Evolutionary conservation across 1,139 yeast species (phyloP), one percentile per base, ranked within the genome.

Genomic region (Barnettozyma hawaiiensis): DNA sequence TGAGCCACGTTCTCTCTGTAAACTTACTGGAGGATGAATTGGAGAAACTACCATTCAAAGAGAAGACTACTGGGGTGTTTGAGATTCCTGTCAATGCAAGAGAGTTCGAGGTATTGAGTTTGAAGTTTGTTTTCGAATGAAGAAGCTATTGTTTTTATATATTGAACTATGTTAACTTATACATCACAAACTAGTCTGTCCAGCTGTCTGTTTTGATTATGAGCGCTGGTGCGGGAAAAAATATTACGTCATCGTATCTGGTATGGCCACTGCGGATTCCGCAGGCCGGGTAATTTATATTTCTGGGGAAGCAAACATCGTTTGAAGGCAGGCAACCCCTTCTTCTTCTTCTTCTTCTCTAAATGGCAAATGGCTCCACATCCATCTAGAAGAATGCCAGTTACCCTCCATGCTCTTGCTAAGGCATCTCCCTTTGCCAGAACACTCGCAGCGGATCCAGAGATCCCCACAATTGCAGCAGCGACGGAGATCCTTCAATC

Each of bases 21-120:
- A 82, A 85, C 58, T 71, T 85, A 27, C 69, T 89, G 57, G 97
- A 86, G 62, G 84, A 81, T 55, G 79, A 79, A 43, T 47, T 66
- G 34, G 75, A 69, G 46, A 31, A 11, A 11, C 18, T 31, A 12
- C 21, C 33, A 31, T 31, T 31, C 14, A 16, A 26, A 6, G 7
- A 26, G 9, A n/a, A 26, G 8, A 16, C 29, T 26, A 16, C n/a
- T 26, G 16, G 16, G 15, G 16, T 7, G 8, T 26, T 26, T 26
- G 29, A 26, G 16, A 9, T 26, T n/a, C 29, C 16, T 26, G 15
- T 26, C 2, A 26, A 12, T 14, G 29, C 29, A 26, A 26, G 29
- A 26, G 29, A 26, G 16, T 26, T 26, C 14, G 16, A 26, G 16
- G 29, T 26, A 16, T 14, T 26, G 29, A 26, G 29, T 26, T 26